A percentile compares a stretch with the other conserved stretches of the same genome.
These are phyloP conservation scores for Syncephalastrum monosporum DNA, from an alignment of 371 early-diverging fungal species.

Conservation along the genomic window DNA sequence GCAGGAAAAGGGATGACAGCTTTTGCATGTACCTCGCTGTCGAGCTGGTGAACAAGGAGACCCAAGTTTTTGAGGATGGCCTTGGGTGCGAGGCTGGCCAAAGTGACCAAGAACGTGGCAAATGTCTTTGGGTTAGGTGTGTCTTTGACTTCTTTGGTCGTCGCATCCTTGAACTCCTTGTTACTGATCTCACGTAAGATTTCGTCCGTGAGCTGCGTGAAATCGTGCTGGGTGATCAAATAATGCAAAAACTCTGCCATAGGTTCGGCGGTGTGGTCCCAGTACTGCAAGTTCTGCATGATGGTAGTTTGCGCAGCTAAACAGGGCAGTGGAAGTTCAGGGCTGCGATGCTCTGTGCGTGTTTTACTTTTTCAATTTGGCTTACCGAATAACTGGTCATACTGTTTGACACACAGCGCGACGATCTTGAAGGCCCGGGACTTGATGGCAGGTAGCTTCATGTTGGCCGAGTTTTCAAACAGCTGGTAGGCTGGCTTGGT, in stretches of 20 bases:
- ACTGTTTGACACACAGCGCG: constrained; percentile 65
- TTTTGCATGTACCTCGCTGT: constrained; percentile 69
- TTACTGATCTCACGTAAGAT: constrained; percentile 71
- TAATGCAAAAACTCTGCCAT: constrained; percentile 85
- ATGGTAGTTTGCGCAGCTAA: constrained; percentile 80
- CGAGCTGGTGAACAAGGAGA: constrained; percentile 77
- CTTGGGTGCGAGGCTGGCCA: constrained; percentile 83
- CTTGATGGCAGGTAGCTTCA: constrained; percentile 60
- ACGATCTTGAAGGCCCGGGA: constrained; percentile 59
- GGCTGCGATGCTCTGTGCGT: no score
- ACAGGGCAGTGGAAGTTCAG: background rate
- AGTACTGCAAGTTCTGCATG: constrained; percentile 87
- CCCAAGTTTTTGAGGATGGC: constrained; percentile 84
- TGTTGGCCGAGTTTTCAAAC: constrained; percentile 74
- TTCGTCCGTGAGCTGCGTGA: constrained; percentile 76
- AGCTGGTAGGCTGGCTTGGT: constrained; percentile 82
- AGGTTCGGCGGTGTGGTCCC: constrained; percentile 88
- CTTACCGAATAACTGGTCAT: constrained; percentile 75
- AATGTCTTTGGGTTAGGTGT: constrained; percentile 80
- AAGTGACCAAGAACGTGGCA: constrained; percentile 73
- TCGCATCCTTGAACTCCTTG: constrained; percentile 58
- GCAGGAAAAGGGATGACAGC: background rate
- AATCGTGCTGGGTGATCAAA: constrained; percentile 63
- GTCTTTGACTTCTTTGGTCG: constrained; percentile 61
- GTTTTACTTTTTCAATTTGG: background rate